Conservation (phyloP, 352 stramenopile species). For the Globisporangium ultimum region DNA sequence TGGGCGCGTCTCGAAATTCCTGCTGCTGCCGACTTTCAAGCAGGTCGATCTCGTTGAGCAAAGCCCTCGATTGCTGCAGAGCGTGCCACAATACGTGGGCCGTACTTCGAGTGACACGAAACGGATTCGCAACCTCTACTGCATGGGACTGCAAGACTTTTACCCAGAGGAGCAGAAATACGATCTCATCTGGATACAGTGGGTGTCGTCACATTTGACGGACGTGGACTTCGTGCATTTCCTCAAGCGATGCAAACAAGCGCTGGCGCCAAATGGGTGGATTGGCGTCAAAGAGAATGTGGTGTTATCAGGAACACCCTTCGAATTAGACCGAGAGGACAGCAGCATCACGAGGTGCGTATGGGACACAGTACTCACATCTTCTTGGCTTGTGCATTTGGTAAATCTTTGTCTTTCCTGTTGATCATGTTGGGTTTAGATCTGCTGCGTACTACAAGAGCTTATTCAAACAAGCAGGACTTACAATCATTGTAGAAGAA, state of each 20-base stretch:
- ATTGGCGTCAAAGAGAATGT: conserved; percentile 92
- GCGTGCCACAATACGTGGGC: conserved; percentile 87
- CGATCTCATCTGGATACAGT: conserved; percentile 97
- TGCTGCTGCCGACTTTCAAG: conserved; percentile 88
- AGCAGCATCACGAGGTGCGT: conserved; percentile 89
- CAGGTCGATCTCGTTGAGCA: conserved; percentile 94
- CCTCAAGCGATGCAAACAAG: conserved; percentile 83
- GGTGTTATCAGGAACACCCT: conserved; percentile 60
- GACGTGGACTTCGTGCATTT: conserved; percentile 94
- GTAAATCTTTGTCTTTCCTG: background rate
- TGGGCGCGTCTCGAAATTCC: conserved; percentile 92
- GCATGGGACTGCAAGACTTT: conserved; percentile 92
- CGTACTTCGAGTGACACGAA: conserved; percentile 19
- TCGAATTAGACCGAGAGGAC: conserved; percentile 93
- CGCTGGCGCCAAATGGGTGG: conserved; percentile 50
- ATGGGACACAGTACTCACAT: background rate
- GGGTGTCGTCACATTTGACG: conserved; percentile 94
- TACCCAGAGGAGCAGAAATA: conserved; percentile 68
- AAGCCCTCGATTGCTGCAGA: conserved; percentile 87
- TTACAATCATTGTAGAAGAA: conserved; percentile 80
- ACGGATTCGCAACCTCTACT: conserved; percentile 80
- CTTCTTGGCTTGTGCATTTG: background rate
- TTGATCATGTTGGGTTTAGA: conserved; percentile 13
- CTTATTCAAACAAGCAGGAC: conserved; percentile 90
- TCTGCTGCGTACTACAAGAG: conserved; percentile 88